A percentile compares a stretch with the other conserved stretches of the same genome.
phyloP scores from a whole-genome alignment of 495 filamentous ascomycete species.

The Penicillium canescens region DNA sequence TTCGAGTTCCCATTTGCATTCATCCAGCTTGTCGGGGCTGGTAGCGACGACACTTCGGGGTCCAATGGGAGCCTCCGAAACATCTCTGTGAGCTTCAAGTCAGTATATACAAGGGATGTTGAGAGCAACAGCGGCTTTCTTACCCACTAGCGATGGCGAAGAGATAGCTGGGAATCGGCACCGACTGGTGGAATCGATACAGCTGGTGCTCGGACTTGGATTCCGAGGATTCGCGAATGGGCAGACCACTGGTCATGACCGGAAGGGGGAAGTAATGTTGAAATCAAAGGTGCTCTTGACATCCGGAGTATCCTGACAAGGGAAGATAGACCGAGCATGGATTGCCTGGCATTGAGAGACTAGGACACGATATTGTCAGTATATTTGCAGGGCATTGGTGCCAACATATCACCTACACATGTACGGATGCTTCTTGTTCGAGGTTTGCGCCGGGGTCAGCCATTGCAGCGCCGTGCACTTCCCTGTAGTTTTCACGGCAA shows the following conservation, averaged over 20 bases:
- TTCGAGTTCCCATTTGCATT: slow-evolving; percentile 87
- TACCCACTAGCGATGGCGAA: slow-evolving; percentile 86
- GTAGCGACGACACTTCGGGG: slow-evolving; percentile 81
- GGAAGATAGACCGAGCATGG: slow-evolving; percentile 87
- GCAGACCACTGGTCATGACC: slow-evolving; percentile 84
- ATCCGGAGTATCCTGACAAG: slow-evolving; percentile 95
- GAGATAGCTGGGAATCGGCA: slow-evolving; percentile 92
- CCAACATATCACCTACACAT: slow-evolving; percentile 62
- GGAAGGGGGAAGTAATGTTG: slow-evolving; percentile 84
- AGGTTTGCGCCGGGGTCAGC: slow-evolving; percentile 87
- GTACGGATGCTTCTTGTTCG: slow-evolving; percentile 90
- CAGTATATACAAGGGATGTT: background rate
- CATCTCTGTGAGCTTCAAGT: slow-evolving; percentile 53
- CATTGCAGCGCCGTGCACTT: slow-evolving; percentile 92
- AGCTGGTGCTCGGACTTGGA: slow-evolving; percentile 44
- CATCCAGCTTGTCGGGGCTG: slow-evolving; percentile 80
- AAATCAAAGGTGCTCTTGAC: slow-evolving; percentile 90
- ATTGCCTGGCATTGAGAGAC: slow-evolving; percentile 97
- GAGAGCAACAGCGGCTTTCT: background rate
- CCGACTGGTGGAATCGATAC: slow-evolving; percentile 83
- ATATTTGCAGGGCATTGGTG: background rate
- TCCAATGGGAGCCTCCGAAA: slow-evolving; percentile 79
- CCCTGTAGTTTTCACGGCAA: slow-evolving; percentile 68
- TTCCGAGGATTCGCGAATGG: slow-evolving; percentile 52
- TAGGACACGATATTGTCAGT: slow-evolving; percentile 16